phyloP scores from a whole-genome alignment of 257 asterid genomes.

The Rehmannia glutinosa region DNA sequence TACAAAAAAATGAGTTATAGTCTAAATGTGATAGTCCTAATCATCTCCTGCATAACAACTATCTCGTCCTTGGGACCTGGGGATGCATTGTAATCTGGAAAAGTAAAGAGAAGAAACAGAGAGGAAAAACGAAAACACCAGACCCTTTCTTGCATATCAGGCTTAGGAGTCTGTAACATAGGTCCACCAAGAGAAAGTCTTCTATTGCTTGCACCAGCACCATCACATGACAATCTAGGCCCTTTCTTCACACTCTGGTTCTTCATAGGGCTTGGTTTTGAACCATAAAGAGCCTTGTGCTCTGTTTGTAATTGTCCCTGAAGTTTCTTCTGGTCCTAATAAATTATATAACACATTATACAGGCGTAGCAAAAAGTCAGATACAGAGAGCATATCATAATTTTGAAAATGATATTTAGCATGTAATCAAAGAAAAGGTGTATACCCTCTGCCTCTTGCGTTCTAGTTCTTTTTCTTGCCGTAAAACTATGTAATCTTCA shows the following conservation, averaged over 20 bases:
- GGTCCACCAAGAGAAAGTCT: neutral
- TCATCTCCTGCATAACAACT: no score
- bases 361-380: neutral
- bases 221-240: neutral
- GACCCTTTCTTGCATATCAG: no score
- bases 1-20: no score
- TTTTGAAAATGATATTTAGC: neutral
- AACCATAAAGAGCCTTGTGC: constrained; percentile 57
- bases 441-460: constrained; percentile 87
- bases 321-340: constrained; percentile 79
- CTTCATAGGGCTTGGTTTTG: constrained; percentile 69
- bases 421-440: neutral
- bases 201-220: no score
- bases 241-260: constrained; percentile 23
- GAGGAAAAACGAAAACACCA: no score
- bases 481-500: constrained; percentile 60
- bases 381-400: neutral
- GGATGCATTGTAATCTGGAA: no score
- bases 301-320: constrained; percentile 52
- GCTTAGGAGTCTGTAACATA: no score
- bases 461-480: constrained; percentile 83
- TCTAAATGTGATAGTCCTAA: no score
- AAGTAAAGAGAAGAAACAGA: no score
- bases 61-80: no score
- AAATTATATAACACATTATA: neutral